Base-by-base conservation (phyloP, 2,329 filamentous ascomycete species). In the Cadophora sp. region DNA sequence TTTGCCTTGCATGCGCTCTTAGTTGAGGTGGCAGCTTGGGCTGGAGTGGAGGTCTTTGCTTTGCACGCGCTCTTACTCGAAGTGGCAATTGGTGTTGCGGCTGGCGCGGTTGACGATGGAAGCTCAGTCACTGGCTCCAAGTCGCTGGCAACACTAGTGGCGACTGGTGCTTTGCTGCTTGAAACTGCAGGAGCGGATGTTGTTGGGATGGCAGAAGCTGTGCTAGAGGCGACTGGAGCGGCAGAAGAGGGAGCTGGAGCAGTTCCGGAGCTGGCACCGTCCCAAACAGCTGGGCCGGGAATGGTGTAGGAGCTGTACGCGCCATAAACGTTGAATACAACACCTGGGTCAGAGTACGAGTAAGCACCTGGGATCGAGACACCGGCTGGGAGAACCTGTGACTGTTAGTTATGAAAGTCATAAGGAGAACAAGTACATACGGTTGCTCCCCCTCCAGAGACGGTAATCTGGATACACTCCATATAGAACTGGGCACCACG, bases 401-500 rank as follows among this genome's bases (percentile, higher is more conserved):
- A 19, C 24, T 40, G 29, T 53, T 37, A 56, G 65, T 62, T 3
- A 62, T 12, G 27, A 59, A n/a, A 11, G n/a, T 50, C 14, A 16
- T 3, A 34, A 4, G 24, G 14, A 7, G 24, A 37, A 5, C 7
- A 1, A 6, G 8, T 48, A 46, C 37, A 46, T 58, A 58, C 62
- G 24, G 62, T 62, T 12, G 60, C 19, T 24, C 71, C 72, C 22
- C 74, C 73, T 14, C 76, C 77, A 37, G 75, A 77, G 53, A 82
- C 77, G 66, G 77, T 79, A 68, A 83, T 72, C 73, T 82, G 80
- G 24, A 81, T 76, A 74, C 80, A 83, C 71, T 79, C 79, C 75
- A 80, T 79, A 74, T 83, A 83, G 69, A 82, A 79, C 70, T 83
- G 81, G 22, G 81, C 80, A 60, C 80, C 81, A 58, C 74, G 75